phyloP scores from a whole-genome alignment of 1,139 yeast genomes.

The Geotrichum bryndzae region DNA sequence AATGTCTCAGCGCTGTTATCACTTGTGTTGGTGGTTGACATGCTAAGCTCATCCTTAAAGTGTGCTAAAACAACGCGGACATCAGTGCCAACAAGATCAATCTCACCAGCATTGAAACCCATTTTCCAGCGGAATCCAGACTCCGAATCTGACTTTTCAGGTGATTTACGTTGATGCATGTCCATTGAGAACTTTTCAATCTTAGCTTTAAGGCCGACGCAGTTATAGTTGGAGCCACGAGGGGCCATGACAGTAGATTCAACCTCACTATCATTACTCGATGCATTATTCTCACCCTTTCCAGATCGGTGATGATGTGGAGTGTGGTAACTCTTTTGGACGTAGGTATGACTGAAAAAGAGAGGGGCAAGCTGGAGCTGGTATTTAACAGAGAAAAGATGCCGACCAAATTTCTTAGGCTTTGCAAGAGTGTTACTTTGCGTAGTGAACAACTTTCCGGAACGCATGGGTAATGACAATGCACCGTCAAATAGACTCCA shows the following conservation, averaged over 20 bases:
- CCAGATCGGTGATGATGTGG: background rate
- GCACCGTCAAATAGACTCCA: conserved; percentile 71
- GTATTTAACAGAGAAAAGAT: conserved; percentile 74
- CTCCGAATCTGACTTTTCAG: conserved; percentile 46
- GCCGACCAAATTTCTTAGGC: conserved; percentile 62
- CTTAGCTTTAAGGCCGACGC: conserved; percentile 76
- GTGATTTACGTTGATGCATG: conserved; percentile 75
- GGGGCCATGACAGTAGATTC: background rate
- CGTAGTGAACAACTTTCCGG: conserved; percentile 57
- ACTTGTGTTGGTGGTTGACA: conserved; percentile 32
- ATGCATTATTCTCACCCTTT: conserved; percentile 34
- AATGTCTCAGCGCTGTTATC: background rate
- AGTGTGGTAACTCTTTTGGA: conserved; percentile 23
- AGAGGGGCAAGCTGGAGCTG: conserved; percentile 68
- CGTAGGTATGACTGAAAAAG: conserved; percentile 64
- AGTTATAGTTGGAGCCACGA: conserved; percentile 37
- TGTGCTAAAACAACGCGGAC: conserved; percentile 63
- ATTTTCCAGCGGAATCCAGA: conserved; percentile 55
- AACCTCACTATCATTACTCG: conserved; percentile 39
- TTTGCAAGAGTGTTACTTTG: conserved; percentile 31
- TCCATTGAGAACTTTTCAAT: conserved; percentile 64
- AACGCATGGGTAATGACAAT: conserved; percentile 66
- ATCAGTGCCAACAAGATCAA: conserved; percentile 66
- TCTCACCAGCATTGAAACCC: conserved; percentile 70
- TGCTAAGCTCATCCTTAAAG: conserved; percentile 46